Percentiles rank a stretch among this genome's conserved stretches.
These are phyloP conservation scores for Calonectria fujianensis DNA, from an alignment of 2,329 filamentous ascomycete genomes.

Conservation along the genomic window DNA sequence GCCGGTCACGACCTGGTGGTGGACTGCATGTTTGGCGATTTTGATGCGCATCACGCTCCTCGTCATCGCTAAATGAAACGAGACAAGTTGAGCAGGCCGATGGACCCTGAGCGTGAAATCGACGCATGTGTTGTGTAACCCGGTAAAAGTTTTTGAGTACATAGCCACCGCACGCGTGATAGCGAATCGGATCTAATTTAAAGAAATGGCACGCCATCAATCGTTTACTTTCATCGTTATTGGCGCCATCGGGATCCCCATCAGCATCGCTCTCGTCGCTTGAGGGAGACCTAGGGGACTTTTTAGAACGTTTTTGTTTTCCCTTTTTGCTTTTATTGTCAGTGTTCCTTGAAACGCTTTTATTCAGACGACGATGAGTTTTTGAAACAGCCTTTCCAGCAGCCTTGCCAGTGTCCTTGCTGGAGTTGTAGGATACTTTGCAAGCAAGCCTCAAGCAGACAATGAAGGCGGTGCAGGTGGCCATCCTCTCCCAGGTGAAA, in stretches of 20 bases:
- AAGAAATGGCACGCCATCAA: slow-evolving; percentile 2
- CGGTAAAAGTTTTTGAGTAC: neutral
- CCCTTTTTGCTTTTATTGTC: neutral
- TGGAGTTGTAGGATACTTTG: neutral
- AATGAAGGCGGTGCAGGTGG: neutral
- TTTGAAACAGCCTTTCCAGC: too few relatives aligned
- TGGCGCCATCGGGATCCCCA: neutral
- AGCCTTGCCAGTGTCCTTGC: too few relatives aligned
- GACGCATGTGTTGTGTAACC: neutral
- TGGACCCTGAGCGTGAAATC: neutral
- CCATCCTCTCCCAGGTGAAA: neutral
- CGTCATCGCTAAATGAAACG: neutral
- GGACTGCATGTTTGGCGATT: too few relatives aligned
- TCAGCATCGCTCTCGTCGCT: neutral
- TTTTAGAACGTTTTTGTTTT: neutral
- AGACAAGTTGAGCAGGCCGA: neutral
- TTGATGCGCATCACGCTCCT: too few relatives aligned
- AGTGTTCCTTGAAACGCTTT: neutral
- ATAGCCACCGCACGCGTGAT: neutral
- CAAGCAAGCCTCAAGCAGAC: neutral
- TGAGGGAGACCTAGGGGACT: neutral
- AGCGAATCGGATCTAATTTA: neutral
- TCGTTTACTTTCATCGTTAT: neutral
- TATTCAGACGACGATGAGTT: too few relatives aligned
- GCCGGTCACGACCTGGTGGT: too few relatives aligned